Evolutionary conservation across 176 grass and related monocot genomes (phyloP).

Genomic region (Luzula sylvatica): DNA sequence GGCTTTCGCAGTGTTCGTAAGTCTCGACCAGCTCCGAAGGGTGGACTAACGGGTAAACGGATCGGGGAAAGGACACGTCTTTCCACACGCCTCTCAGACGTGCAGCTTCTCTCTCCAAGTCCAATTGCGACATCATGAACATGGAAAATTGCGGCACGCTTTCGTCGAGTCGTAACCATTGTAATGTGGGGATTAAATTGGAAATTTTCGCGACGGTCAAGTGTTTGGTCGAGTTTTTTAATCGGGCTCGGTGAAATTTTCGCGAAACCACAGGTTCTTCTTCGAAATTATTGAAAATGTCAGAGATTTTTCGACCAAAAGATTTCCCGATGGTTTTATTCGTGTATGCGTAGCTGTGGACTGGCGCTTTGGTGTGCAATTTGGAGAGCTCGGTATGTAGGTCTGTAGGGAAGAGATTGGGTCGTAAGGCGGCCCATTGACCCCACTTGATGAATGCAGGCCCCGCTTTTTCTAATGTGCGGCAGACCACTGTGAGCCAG

Average conservation of each 20-base stretch:
- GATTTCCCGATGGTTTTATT: no score
- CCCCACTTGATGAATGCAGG: slow-evolving; percentile 99
- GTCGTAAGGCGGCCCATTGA: slow-evolving; percentile 87
- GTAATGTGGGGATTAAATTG: no score
- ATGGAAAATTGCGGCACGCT: slow-evolving; percentile 95
- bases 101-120: slow-evolving; percentile 93
- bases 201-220: no score
- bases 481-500: slow-evolving; percentile 67
- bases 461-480: slow-evolving; percentile 73
- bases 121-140: no score
- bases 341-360: slow-evolving; percentile 73
- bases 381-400: slow-evolving; percentile 69
- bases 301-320: slow-evolving; percentile 67
- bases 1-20: slow-evolving; percentile 77
- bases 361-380: slow-evolving; percentile 76
- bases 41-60: no score
- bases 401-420: slow-evolving; percentile 76
- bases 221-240: slow-evolving; percentile 42
- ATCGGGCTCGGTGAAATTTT: slow-evolving; percentile 70
- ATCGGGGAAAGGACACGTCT: no score
- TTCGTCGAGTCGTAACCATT: slow-evolving; percentile 88
- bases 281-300: slow-evolving; percentile 90
- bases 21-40: slow-evolving; percentile 94
- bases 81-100: slow-evolving; percentile 92
- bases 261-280: no score